Evolutionary conservation across 805 yeast genomes (phyloP).

Genomic region (Lipomyces yamadae): DNA sequence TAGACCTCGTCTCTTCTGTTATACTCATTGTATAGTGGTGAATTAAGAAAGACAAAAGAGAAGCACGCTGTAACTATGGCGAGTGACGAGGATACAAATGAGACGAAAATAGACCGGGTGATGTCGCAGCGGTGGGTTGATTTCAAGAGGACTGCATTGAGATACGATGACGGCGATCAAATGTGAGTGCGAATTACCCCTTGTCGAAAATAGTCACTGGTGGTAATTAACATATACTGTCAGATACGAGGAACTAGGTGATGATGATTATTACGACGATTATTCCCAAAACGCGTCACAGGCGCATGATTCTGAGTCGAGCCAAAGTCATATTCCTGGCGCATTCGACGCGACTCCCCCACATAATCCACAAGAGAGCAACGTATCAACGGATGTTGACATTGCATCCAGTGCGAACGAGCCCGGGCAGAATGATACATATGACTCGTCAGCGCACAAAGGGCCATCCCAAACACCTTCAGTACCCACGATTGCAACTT

Average conservation of each 20-base stretch:
- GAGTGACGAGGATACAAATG: background rate
- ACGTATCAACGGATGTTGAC: background rate
- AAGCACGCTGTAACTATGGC: background rate
- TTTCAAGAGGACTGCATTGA: slow-evolving; percentile 1
- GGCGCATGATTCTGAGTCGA: background rate
- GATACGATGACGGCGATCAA: background rate
- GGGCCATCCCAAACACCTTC: background rate
- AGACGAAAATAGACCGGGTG: background rate
- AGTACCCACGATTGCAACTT: slow-evolving; percentile 1
- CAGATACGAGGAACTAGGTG: background rate
- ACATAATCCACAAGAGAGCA: background rate
- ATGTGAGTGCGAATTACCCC: background rate
- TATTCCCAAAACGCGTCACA: background rate
- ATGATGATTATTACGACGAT: background rate
- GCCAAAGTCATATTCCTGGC: slow-evolving; percentile 7
- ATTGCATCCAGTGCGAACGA: background rate
- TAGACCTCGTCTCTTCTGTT: background rate
- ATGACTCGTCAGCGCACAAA: background rate
- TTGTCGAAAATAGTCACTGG: background rate
- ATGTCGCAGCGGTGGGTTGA: slow-evolving; percentile 3
- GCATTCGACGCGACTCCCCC: slow-evolving; percentile 7
- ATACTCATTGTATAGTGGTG: background rate
- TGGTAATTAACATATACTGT: background rate
- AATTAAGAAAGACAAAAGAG: background rate
- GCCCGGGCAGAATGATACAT: background rate